A percentile compares a stretch with the other conserved stretches of the same genome.
phyloP scores from a whole-genome alignment of 331 rosid species.

The Malus hybrid region DNA sequence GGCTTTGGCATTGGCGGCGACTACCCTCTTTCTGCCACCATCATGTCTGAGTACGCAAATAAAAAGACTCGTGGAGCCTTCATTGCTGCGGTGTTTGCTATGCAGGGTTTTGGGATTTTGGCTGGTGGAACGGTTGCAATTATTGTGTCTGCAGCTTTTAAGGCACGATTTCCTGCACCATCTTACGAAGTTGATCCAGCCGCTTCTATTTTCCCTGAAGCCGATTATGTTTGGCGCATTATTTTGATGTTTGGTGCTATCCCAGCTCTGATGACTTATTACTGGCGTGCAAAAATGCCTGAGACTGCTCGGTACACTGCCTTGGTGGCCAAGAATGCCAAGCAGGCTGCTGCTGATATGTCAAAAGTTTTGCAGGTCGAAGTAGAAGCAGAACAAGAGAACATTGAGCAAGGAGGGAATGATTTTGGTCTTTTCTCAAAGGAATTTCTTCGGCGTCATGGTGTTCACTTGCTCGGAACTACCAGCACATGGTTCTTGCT shows the following conservation, averaged over 20 bases:
- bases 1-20: slow-evolving; percentile 90
- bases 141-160: slow-evolving; percentile 48
- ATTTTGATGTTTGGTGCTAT: slow-evolving; percentile 72
- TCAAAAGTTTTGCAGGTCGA: slow-evolving; percentile 64
- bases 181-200: slow-evolving; percentile 32
- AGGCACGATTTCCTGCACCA: slow-evolving; percentile 39
- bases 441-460: slow-evolving; percentile 53
- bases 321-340: slow-evolving; percentile 68
- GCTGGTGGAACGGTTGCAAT: slow-evolving; percentile 74
- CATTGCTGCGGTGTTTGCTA: slow-evolving; percentile 82
- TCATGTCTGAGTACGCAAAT: slow-evolving; percentile 88
- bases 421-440: slow-evolving; percentile 57
- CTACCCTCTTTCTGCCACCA: slow-evolving; percentile 89
- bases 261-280: slow-evolving; percentile 70
- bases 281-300: slow-evolving; percentile 83
- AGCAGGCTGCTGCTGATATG: slow-evolving; percentile 75
- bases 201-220: slow-evolving; percentile 54
- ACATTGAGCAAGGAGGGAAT: slow-evolving; percentile 22
- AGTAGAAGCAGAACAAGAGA: slow-evolving; percentile 39
- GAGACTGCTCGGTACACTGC: slow-evolving; percentile 93
- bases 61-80: slow-evolving; percentile 78
- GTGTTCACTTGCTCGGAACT: slow-evolving; percentile 69
- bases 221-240: slow-evolving; percentile 76
- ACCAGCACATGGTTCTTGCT: slow-evolving; percentile 70
- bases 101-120: slow-evolving; percentile 87